Conservation (phyloP, 805 yeast species). For the Kodamaea jinghongensis region DNA sequence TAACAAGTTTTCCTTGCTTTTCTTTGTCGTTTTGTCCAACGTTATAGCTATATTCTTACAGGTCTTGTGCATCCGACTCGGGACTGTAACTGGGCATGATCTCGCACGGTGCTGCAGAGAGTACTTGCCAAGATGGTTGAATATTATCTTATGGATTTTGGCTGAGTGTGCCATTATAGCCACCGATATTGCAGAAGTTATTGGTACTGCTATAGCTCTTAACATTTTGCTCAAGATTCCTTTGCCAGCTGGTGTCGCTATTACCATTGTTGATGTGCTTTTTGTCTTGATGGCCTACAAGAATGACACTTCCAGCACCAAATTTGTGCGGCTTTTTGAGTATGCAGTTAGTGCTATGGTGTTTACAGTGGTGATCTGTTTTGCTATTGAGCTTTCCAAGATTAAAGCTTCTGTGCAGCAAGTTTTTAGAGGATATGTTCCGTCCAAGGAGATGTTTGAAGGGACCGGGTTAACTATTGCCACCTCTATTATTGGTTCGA, state of each 20-base stretch:
- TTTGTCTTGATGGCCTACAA: slow-evolving; percentile 47
- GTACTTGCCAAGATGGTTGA: slow-evolving; percentile 39
- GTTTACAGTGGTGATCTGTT: slow-evolving; percentile 41
- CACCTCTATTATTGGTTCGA: slow-evolving; percentile 48
- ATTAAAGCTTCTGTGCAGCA: slow-evolving; percentile 31
- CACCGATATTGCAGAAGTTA: slow-evolving; percentile 53
- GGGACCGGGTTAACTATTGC: slow-evolving; percentile 46
- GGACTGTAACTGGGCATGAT: slow-evolving; percentile 50
- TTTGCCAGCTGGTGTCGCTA: slow-evolving; percentile 47
- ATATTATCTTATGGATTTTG: slow-evolving; percentile 35
- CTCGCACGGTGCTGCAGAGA: slow-evolving; percentile 44
- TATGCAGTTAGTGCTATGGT: slow-evolving; percentile 43
- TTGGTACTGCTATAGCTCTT: slow-evolving; percentile 51
- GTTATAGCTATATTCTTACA: slow-evolving; percentile 47
- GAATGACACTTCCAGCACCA: slow-evolving; percentile 41
- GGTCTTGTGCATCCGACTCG: slow-evolving; percentile 43
- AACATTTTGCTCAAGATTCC: slow-evolving; percentile 45
- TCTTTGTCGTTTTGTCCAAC: slow-evolving; percentile 42
- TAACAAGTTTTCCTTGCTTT: slow-evolving; percentile 41
- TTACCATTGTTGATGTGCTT: slow-evolving; percentile 46
- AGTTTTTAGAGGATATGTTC: slow-evolving; percentile 44
- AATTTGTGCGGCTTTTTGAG: slow-evolving; percentile 36
- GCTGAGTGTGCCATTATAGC: slow-evolving; percentile 51
- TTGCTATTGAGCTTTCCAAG: slow-evolving; percentile 43
- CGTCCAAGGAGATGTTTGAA: slow-evolving; percentile 41